Base-by-base conservation (phyloP, 108 stramenopile genomes). In the Nitzschia palea region DNA sequence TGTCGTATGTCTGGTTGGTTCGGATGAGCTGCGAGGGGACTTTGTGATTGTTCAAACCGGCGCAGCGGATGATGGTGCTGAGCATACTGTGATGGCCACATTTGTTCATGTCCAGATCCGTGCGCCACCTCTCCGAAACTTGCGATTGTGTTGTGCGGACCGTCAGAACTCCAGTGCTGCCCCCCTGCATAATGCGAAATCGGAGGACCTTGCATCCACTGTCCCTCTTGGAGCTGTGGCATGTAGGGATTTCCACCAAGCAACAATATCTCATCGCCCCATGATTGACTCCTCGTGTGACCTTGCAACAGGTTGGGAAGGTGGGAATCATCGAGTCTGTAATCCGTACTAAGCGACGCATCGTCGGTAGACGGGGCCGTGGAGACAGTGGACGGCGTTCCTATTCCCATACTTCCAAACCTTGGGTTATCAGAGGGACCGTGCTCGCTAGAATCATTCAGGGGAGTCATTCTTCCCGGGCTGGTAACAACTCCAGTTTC, bases 311-410 rank as follows among this genome's bases (percentile, higher is more conserved):
- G 59, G 32, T 55, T 56, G 25, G 55, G 56, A n/a, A 57, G 51
- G 29, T 48, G 51, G 12, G 73, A 30, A 47, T 55, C 61, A 26
- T 76, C 74, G 23, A 76, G 44, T 55, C 67, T 76, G 67, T 57
- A 64, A 44, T 76, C 74, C 6, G 65, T 20, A 2, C 55, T 56
- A n/a, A 61, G 59, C 9, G 73, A 73, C 15, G 67, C 80, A 25
- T 73, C 71, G 31, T 71, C 73, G 34, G 76, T 68, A 12, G 80
- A 82, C n/a, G 75, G 71, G 8, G 74, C 80, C 5, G 80, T 82
- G n/a, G 80, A 82, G 10, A 74, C 74, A 2, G 80, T 82, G 27
- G 80, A 82, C 25, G 80, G 80, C 8, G 80, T 80, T 26, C 68
- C 57, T 59, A 77, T 68, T 0, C 61, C 51, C 4, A 53, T 64